Evolutionary conservation across 176 grass and related monocot species (phyloP).

Genomic region (Rhynchospora breviuscula): DNA sequence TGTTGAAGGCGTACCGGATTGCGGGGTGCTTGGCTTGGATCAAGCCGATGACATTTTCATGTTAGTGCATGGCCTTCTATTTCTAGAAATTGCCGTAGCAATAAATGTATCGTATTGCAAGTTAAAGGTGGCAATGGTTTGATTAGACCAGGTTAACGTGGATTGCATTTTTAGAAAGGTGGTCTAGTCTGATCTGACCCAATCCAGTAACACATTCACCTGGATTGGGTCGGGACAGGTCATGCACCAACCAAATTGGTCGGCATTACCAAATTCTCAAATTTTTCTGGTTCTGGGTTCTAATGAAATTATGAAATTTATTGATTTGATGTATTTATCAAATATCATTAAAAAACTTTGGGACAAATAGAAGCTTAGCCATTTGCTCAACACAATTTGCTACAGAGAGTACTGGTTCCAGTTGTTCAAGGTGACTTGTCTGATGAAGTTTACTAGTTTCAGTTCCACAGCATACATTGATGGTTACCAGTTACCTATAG

Average conservation of each 20-base stretch:
- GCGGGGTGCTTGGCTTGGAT: background rate
- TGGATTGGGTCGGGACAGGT: background rate
- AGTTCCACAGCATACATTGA: background rate
- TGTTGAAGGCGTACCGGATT: background rate
- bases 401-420: background rate
- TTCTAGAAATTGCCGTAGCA: background rate
- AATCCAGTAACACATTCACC: background rate
- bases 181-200: background rate
- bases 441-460: background rate
- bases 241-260: background rate
- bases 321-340: background rate
- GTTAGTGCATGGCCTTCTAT: conserved; percentile 3
- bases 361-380: background rate
- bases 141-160: background rate
- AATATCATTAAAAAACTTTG: background rate
- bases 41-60: conserved; percentile 24
- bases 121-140: conserved; percentile 1
- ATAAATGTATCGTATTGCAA: background rate
- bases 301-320: background rate
- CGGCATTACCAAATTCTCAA: background rate
- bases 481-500: background rate
- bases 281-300: background rate
- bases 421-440: background rate
- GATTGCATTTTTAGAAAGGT: background rate
- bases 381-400: background rate